Evolutionary conservation across 2,329 filamentous ascomycete species (phyloP).

Genomic region (Rhexocercosporidium sp.): DNA sequence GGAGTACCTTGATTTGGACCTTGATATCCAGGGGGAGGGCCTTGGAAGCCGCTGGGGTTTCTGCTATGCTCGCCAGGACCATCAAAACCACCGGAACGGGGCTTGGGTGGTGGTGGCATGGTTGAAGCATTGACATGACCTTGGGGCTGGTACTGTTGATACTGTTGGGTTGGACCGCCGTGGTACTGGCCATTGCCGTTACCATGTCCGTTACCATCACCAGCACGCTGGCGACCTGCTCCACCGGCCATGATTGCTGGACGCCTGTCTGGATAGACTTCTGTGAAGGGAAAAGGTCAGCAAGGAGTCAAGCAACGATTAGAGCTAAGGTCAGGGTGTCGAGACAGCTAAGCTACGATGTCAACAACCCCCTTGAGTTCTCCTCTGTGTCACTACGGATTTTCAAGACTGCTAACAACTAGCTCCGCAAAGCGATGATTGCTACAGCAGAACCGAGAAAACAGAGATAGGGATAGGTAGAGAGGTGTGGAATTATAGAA

Average conservation of each 20-base stretch:
- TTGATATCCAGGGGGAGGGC: constrained; percentile 1
- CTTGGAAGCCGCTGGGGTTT: constrained; percentile 4
- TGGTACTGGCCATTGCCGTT: constrained; percentile 7
- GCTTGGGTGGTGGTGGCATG: constrained; percentile 2
- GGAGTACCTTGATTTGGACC: constrained; percentile 5
- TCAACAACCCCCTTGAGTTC: not conserved
- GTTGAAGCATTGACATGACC: not conserved
- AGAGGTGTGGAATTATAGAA: not conserved
- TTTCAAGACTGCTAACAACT: not conserved
- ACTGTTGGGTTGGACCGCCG: not conserved
- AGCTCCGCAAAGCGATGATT: not conserved
- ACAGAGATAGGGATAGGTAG: not conserved
- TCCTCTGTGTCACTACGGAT: not conserved
- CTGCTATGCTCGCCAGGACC: constrained; percentile 19
- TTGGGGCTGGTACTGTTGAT: constrained; percentile 4
- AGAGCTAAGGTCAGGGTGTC: no score
- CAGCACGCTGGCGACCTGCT: constrained; percentile 19
- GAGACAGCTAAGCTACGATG: not conserved
- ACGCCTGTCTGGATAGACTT: not conserved
- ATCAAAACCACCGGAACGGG: constrained; percentile 27
- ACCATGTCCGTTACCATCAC: not conserved
- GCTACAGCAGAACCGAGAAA: not conserved
- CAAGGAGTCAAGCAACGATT: not conserved
- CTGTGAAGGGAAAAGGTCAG: not conserved
- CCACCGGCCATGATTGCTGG: constrained; percentile 25